A percentile compares a stretch with the other conserved stretches of the same genome.
Conservation (phyloP, 331 rosid species). For the Acacia pycnantha region DNA sequence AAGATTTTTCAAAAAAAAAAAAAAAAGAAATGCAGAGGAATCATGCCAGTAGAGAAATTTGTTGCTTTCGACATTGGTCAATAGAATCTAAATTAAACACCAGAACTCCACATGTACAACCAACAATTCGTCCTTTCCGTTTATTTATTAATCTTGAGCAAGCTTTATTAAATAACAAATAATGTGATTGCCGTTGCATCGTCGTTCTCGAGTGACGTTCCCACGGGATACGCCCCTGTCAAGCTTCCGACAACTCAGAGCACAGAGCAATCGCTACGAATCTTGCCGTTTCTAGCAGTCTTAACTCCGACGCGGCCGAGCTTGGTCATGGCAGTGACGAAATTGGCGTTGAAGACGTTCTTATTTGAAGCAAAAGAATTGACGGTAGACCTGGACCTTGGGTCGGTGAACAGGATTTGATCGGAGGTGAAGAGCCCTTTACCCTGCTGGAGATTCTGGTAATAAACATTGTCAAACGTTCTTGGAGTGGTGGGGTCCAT, state of each 20-base stretch:
- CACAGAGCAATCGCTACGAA: conserved; percentile 65
- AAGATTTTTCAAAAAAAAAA: background rate
- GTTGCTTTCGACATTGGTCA: background rate
- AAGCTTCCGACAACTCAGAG: conserved; percentile 29
- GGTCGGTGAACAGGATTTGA: conserved; percentile 61
- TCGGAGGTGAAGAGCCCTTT: conserved; percentile 84
- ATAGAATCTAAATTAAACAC: conserved; percentile 4
- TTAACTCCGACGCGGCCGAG: conserved; percentile 89
- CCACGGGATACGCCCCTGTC: background rate
- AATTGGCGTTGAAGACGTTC: conserved; percentile 52
- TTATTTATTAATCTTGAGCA: background rate
- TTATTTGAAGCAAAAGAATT: conserved; percentile 53
- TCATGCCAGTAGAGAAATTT: conserved; percentile 1
- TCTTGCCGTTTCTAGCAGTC: conserved; percentile 59
- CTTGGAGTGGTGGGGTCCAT: conserved; percentile 88
- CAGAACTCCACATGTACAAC: conserved; percentile 27
- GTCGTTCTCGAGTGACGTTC: background rate
- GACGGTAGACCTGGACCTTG: conserved; percentile 59
- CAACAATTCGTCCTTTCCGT: background rate
- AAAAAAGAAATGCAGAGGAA: background rate
- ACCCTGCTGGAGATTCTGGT: conserved; percentile 66
- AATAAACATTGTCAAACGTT: conserved; percentile 66
- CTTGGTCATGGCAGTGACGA: conserved; percentile 70
- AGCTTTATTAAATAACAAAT: background rate
- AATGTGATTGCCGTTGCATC: background rate